These are phyloP conservation scores for Plasmodium adleri DNA, from an alignment of 169 alveolate species.

Conservation along the genomic window DNA sequence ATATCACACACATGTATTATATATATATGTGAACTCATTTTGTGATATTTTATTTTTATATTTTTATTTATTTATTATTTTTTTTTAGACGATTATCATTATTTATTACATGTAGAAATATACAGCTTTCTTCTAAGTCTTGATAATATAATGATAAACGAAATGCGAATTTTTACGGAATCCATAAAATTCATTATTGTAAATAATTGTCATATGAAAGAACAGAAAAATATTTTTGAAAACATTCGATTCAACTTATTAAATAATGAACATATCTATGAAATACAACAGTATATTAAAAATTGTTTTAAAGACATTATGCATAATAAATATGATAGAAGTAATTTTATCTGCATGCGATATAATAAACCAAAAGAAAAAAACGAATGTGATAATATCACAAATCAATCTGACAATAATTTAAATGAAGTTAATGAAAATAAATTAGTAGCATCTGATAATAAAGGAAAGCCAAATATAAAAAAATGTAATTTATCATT, in stretches of 20 bases:
- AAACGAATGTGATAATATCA: neutral
- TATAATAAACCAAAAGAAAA: neutral
- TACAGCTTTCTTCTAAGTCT: conserved; percentile 34
- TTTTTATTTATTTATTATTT: neutral
- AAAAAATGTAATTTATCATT: conserved; percentile 5
- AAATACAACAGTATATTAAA: conserved; percentile 26
- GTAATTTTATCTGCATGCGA: conserved; percentile 57
- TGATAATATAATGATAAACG: conserved; percentile 56
- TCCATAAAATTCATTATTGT: conserved; percentile 48
- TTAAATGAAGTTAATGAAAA: neutral
- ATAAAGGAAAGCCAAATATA: neutral
- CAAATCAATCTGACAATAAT: conserved; percentile 4
- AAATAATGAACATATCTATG: conserved; percentile 31
- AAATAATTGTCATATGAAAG: conserved; percentile 43
- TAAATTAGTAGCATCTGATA: neutral
- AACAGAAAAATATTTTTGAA: conserved; percentile 32
- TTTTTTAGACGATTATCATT: conserved; percentile 40
- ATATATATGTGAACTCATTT: neutral
- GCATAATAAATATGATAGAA: conserved; percentile 41
- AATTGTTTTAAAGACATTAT: conserved; percentile 62
- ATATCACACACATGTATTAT: neutral
- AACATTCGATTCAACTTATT: conserved; percentile 41
- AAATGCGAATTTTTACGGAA: conserved; percentile 60
- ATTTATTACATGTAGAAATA: conserved; percentile 33
- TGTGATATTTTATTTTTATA: neutral